Evolutionary conservation across 345 rosid species (phyloP).

Genomic region (Eucalyptus guilfoylei): DNA sequence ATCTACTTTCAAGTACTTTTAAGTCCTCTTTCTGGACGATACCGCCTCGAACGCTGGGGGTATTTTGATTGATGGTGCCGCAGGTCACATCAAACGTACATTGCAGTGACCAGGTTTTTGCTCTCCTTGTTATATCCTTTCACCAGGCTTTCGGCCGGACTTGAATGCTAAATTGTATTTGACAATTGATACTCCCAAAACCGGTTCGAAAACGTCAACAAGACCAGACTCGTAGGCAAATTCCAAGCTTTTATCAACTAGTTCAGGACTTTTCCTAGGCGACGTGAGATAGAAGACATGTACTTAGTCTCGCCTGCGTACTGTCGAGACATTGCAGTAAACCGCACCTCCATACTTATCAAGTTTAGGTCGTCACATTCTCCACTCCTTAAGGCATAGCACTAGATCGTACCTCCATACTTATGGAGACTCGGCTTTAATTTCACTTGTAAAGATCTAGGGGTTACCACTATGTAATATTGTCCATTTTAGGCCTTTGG

Average conservation of each 20-base stretch:
- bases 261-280: too few species aligned
- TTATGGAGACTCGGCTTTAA: too few species aligned
- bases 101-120: background rate
- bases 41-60: background rate
- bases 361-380: too few species aligned
- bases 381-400: too few species aligned
- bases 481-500: too few species aligned
- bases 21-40: background rate
- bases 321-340: rapidly evolving
- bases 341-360: too few species aligned
- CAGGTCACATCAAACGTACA: background rate
- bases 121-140: background rate
- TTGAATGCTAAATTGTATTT: background rate
- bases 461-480: too few species aligned
- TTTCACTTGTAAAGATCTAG: too few species aligned
- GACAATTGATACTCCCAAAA: background rate
- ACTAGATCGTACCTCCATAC: too few species aligned
- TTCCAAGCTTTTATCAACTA: background rate
- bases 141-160: background rate
- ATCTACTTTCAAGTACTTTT: background rate
- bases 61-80: background rate
- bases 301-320: rapidly evolving
- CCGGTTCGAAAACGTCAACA: background rate
- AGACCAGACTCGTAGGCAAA: background rate
- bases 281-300: too few species aligned